Evolutionary conservation across 805 yeast genomes (phyloP).

Genomic region (Metschnikowia shivogae): DNA sequence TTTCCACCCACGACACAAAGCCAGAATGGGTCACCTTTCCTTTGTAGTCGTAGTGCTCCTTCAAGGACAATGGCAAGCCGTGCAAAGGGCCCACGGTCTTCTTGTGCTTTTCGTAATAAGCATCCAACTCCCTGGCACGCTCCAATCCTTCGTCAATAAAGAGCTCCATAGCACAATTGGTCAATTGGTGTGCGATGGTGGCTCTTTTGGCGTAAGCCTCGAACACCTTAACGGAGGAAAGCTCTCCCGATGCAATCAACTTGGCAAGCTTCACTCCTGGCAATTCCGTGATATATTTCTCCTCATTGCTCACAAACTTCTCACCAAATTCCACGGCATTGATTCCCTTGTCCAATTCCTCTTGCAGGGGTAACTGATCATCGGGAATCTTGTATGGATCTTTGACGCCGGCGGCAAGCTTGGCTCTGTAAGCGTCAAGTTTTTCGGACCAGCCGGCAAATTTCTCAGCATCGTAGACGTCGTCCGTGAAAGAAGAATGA

Average conservation of each 20-base stretch:
- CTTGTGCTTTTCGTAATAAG: constrained; percentile 8
- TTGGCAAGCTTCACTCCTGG: constrained; percentile 14
- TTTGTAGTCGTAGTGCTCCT: constrained; percentile 16
- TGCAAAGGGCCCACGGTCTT: constrained; percentile 17
- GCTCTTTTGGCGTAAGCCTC: constrained; percentile 18
- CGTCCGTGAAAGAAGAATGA: constrained; percentile 3
- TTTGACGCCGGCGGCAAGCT: constrained; percentile 20
- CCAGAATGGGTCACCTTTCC: constrained; percentile 15
- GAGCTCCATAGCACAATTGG: constrained; percentile 20
- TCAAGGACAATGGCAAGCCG: constrained; percentile 18
- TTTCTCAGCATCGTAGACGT: constrained; percentile 8
- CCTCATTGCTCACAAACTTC: constrained; percentile 9
- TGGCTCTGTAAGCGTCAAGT: constrained; percentile 26
- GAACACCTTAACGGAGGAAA: constrained; percentile 13
- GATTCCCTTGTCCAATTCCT: constrained; percentile 15
- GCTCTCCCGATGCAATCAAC: constrained; percentile 12
- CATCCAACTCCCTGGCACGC: constrained; percentile 17
- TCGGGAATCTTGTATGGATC: constrained; percentile 14
- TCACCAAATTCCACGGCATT: constrained; percentile 12
- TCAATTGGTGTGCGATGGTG: constrained; percentile 18
- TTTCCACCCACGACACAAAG: constrained; percentile 15
- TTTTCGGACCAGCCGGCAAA: constrained; percentile 27
- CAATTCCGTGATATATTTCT: constrained; percentile 10
- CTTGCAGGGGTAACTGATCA: constrained; percentile 12
- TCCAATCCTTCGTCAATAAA: constrained; percentile 19